Conservation (phyloP, 2,329 filamentous ascomycete genomes). For the Trichoderma simmonsii region DNA sequence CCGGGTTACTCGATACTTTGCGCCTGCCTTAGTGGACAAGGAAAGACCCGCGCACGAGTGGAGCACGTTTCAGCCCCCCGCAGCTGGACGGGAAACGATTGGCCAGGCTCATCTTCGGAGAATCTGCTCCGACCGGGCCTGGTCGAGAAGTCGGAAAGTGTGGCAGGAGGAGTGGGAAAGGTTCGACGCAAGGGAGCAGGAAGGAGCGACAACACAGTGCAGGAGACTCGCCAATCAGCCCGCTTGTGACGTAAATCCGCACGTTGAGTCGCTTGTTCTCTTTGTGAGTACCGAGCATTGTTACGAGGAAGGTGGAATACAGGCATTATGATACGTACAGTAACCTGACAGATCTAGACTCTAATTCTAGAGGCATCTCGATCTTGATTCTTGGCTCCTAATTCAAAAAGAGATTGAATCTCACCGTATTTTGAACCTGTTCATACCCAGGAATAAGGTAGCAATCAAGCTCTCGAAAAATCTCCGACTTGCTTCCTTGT, state of each 20-base stretch:
- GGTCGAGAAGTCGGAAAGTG: neutral
- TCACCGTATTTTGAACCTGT: neutral
- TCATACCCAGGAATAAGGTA: neutral
- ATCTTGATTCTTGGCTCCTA: neutral
- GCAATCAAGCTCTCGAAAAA: neutral
- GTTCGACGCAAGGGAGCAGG: neutral
- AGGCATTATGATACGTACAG: neutral
- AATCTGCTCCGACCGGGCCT: neutral
- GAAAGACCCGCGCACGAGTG: neutral
- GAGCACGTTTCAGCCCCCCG: conserved; percentile 1
- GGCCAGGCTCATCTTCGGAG: neutral
- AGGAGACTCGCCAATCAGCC: neutral
- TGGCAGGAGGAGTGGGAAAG: neutral
- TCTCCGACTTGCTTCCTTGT: neutral
- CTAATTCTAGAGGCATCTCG: neutral
- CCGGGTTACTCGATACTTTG: neutral
- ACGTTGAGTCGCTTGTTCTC: neutral
- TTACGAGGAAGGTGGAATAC: neutral
- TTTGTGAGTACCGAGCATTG: neutral
- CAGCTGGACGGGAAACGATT: neutral
- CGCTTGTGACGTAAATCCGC: neutral
- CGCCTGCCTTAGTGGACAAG: neutral
- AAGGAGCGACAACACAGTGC: neutral
- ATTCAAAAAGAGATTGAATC: neutral
- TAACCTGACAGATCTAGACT: neutral